Conservation (phyloP, 2,329 filamentous ascomycete genomes). For the Xylariales sp. region DNA sequence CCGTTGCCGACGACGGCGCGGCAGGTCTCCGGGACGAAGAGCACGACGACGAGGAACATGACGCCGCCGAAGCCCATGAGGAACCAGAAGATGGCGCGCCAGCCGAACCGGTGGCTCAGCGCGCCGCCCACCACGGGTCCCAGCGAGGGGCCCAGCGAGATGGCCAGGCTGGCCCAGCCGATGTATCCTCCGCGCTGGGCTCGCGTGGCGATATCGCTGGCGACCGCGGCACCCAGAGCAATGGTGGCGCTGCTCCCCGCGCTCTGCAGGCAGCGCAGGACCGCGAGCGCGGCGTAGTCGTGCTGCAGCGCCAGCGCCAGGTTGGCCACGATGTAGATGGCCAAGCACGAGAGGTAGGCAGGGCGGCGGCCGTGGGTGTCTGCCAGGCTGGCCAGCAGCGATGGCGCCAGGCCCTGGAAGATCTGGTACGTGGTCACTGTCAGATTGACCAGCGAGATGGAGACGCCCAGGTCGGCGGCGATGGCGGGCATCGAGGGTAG, state of each 20-base stretch:
- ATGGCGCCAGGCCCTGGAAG: slow-evolving; percentile 36
- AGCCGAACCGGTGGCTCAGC: slow-evolving; percentile 29
- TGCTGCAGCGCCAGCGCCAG: slow-evolving; percentile 28
- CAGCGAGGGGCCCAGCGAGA: slow-evolving; percentile 26
- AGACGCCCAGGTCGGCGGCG: slow-evolving; percentile 28
- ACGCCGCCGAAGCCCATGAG: slow-evolving; percentile 18
- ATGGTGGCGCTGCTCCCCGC: slow-evolving; percentile 39
- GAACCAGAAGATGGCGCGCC: slow-evolving; percentile 40
- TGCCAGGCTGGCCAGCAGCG: slow-evolving; percentile 31
- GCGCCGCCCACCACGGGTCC: slow-evolving; percentile 30
- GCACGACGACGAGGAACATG: neutral
- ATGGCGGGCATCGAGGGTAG: slow-evolving; percentile 1
- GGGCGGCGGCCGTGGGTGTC: slow-evolving; percentile 32
- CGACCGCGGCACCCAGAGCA: slow-evolving; percentile 32
- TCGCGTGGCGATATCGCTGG: slow-evolving; percentile 31
- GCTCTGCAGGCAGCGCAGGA: slow-evolving; percentile 36
- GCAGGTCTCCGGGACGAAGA: slow-evolving; percentile 4
- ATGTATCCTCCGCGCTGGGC: slow-evolving; percentile 34
- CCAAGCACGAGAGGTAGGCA: slow-evolving; percentile 29
- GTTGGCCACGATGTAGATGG: slow-evolving; percentile 27
- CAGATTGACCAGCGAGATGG: slow-evolving; percentile 39
- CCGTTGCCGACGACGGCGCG: slow-evolving; percentile 1
- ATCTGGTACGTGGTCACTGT: slow-evolving; percentile 44
- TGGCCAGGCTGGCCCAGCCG: slow-evolving; percentile 28
- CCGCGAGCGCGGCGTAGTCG: slow-evolving; percentile 28